phyloP scores from a whole-genome alignment of 192 early-diverging fungal species.

The Coemansia javaensis region DNA sequence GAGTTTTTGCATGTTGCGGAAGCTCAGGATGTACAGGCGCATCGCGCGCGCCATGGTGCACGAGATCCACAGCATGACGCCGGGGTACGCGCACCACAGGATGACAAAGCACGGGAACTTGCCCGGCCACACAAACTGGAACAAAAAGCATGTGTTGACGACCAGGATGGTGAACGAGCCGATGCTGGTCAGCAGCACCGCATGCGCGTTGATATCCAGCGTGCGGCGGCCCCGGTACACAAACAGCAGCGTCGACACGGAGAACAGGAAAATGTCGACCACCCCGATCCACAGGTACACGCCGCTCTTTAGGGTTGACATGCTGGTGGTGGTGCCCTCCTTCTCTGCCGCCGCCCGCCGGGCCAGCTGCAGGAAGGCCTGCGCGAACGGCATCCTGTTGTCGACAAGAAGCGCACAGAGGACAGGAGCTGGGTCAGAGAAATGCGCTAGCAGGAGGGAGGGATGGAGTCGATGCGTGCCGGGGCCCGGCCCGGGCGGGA shows the following conservation, averaged over 20 bases:
- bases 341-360: conserved; percentile 1
- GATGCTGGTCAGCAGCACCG: conserved; percentile 46
- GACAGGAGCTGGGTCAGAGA: too few relatives aligned
- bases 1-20: conserved; percentile 46
- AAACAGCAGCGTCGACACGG: conserved; percentile 36
- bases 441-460: too few relatives aligned
- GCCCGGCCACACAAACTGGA: conserved; percentile 52
- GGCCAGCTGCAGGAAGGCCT: background rate
- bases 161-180: conserved; percentile 43
- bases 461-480: too few relatives aligned
- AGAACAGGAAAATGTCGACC: conserved; percentile 38
- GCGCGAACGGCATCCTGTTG: conserved; percentile 2
- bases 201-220: conserved; percentile 41
- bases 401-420: too few relatives aligned
- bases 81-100: conserved; percentile 48
- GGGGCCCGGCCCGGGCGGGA: too few relatives aligned
- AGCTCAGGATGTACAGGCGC: conserved; percentile 48
- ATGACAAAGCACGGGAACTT: conserved; percentile 50
- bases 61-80: conserved; percentile 51
- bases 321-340: too few relatives aligned
- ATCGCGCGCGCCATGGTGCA: conserved; percentile 49
- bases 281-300: conserved; percentile 49
- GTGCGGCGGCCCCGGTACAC: conserved; percentile 46
- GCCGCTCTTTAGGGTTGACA: conserved; percentile 13
- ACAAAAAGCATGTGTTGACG: conserved; percentile 50